Percentiles rank a stretch among this genome's conserved stretches.
Evolutionary conservation across 805 yeast genomes (phyloP).

Genomic region (Ogataea saltuana): DNA sequence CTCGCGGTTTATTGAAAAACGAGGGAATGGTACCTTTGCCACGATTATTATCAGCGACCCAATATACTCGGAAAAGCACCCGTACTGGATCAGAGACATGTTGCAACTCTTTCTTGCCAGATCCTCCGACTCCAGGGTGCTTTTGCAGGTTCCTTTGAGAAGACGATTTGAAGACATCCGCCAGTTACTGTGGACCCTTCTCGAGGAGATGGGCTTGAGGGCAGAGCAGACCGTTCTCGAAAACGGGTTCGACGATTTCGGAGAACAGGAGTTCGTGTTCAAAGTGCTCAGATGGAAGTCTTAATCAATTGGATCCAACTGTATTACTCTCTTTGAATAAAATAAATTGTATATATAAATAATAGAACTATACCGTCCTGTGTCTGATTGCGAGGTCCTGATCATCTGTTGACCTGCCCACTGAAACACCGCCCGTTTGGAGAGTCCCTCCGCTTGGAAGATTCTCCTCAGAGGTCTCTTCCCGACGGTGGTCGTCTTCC

Average conservation of each 20-base stretch:
- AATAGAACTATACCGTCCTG: background rate
- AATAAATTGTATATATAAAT: background rate
- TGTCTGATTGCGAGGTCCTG: background rate
- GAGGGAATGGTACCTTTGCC: conserved; percentile 40
- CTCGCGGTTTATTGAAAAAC: conserved; percentile 25
- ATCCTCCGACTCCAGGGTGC: conserved; percentile 43
- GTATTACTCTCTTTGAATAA: too few relatives aligned
- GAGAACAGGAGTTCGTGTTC: conserved; percentile 61
- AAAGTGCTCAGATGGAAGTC: conserved; percentile 35
- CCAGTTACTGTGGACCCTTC: conserved; percentile 53
- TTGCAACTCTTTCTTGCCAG: conserved; percentile 46
- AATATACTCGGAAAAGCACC: conserved; percentile 81
- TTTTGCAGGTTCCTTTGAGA: conserved; percentile 78
- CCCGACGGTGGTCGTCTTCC: conserved; percentile 1
- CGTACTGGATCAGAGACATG: conserved; percentile 66
- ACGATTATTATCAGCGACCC: conserved; percentile 84
- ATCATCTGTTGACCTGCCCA: background rate
- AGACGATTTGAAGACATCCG: conserved; percentile 66
- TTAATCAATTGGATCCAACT: background rate
- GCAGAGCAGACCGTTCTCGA: conserved; percentile 46
- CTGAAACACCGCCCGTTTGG: too few relatives aligned
- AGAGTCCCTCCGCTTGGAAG: too few relatives aligned
- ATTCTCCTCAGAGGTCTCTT: too few relatives aligned
- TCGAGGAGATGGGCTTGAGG: conserved; percentile 40
- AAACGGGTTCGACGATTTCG: conserved; percentile 84